Conservation (phyloP, 306 rosid genomes). For the Fragaria nilgerrensis region DNA sequence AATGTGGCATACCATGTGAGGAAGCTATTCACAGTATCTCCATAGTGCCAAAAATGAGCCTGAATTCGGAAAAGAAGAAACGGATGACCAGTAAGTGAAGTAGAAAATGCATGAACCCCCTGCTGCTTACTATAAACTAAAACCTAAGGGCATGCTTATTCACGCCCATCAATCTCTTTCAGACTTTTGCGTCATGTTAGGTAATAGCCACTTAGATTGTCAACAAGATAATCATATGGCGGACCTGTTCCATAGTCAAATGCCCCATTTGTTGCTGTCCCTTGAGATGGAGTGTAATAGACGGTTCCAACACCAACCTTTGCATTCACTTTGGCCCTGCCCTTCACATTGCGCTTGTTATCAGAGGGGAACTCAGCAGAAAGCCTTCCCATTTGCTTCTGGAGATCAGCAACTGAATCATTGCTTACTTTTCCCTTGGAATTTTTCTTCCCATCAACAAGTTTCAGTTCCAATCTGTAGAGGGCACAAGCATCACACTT, state of each 20-base stretch:
- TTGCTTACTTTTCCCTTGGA: conserved; percentile 62
- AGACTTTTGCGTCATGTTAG: conserved; percentile 39
- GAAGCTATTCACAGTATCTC: conserved; percentile 59
- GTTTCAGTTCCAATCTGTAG: conserved; percentile 86
- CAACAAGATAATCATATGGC: conserved; percentile 73
- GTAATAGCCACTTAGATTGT: conserved; percentile 58
- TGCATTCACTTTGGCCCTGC: conserved; percentile 63
- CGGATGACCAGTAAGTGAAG: conserved; percentile 8
- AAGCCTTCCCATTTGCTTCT: conserved; percentile 97
- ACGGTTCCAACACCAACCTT: conserved; percentile 61
- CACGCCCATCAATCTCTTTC: conserved; percentile 22
- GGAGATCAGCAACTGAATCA: conserved; percentile 94
- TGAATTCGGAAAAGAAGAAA: conserved; percentile 28
- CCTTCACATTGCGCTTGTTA: conserved; percentile 70
- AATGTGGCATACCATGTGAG: conserved; percentile 36
- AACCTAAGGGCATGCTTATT: conserved; percentile 31
- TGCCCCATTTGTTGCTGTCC: conserved; percentile 52
- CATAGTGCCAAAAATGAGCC: conserved; percentile 55
- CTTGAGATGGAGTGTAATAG: conserved; percentile 53
- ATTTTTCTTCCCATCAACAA: conserved; percentile 90
- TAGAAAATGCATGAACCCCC: conserved; percentile 24
- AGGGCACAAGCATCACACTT: conserved; percentile 92
- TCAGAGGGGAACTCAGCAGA: conserved; percentile 89
- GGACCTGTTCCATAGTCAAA: conserved; percentile 58
- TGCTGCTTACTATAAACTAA: conserved; percentile 28